Percentiles rank a stretch among this genome's conserved stretches.
Conservation (phyloP, 495 filamentous ascomycete genomes). For the Hypoxylon perforatum region DNA sequence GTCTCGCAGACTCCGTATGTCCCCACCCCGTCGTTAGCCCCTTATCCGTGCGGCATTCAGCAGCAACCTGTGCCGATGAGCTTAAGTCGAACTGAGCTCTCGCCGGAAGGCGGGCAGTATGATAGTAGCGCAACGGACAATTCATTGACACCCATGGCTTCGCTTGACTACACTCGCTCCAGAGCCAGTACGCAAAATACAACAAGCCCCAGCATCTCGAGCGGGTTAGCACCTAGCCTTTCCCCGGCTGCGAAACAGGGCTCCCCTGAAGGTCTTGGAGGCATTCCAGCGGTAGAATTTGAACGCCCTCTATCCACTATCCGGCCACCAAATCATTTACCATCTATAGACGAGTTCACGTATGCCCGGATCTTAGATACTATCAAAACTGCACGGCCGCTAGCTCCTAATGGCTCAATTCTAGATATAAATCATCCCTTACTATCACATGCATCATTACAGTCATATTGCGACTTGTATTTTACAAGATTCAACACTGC, state of each 20-base stretch:
- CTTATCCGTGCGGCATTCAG: conserved; percentile 17
- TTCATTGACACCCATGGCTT: conserved; percentile 26
- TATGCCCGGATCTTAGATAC: conserved; percentile 56
- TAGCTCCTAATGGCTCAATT: conserved; percentile 52
- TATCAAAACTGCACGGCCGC: conserved; percentile 54
- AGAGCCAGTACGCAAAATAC: conserved; percentile 17
- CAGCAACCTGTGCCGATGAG: conserved; percentile 7
- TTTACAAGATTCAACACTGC: conserved; percentile 66
- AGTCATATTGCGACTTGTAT: conserved; percentile 64
- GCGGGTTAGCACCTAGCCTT: conserved; percentile 1
- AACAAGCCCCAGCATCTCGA: conserved; percentile 21
- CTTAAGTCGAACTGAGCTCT: conserved; percentile 6
- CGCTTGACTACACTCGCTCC: conserved; percentile 18
- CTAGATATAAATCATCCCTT: conserved; percentile 59
- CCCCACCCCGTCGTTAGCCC: conserved; percentile 16
- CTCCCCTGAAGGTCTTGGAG: neutral
- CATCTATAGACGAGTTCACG: conserved; percentile 52
- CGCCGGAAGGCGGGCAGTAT: conserved; percentile 10
- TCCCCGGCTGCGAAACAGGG: conserved; percentile 5
- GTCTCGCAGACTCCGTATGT: conserved; percentile 25
- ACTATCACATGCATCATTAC: conserved; percentile 58
- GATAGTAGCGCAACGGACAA: conserved; percentile 12
- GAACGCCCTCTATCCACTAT: conserved; percentile 40
- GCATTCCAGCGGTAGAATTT: conserved; percentile 14
- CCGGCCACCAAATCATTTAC: conserved; percentile 32